Evolutionary conservation across 371 early-diverging fungal species (phyloP).

Genomic region (Mortierella sp.): DNA sequence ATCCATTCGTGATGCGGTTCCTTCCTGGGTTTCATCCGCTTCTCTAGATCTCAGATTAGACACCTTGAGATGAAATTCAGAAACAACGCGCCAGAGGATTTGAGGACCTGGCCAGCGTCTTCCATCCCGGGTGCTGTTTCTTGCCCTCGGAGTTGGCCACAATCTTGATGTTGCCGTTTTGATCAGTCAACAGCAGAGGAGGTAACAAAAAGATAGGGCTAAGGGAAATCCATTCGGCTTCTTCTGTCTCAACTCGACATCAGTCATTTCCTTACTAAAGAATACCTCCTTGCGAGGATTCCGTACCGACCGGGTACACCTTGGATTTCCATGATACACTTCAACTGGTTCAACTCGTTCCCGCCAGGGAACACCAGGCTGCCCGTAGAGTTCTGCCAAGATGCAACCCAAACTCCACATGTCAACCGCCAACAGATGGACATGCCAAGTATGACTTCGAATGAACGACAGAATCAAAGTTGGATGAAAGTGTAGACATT

Average conservation of each 20-base stretch:
- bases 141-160: conserved; percentile 91
- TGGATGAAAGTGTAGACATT: conserved; percentile 98
- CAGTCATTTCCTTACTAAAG: conserved; percentile 72
- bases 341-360: conserved; percentile 94
- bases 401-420: conserved; percentile 99
- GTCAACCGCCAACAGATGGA: conserved; percentile 96
- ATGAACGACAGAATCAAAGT: conserved; percentile 97
- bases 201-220: no score
- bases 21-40: conserved; percentile 89
- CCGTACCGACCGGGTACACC: conserved; percentile 83
- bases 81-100: conserved; percentile 79
- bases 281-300: conserved; percentile 88
- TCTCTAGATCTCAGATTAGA: conserved; percentile 92
- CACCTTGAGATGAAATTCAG: conserved; percentile 89
- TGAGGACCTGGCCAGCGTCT: conserved; percentile 80
- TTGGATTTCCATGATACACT: conserved; percentile 94
- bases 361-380: conserved; percentile 97
- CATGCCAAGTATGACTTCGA: conserved; percentile 95
- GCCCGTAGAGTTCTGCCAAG: conserved; percentile 94
- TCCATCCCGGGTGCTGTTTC: conserved; percentile 83
- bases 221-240: no score
- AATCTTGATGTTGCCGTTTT: conserved; percentile 71
- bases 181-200: no score
- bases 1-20: conserved; percentile 88
- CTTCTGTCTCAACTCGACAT: no score